A percentile compares a stretch with the other conserved stretches of the same genome.
These are phyloP conservation scores for Saksenaea oblongispora DNA, from an alignment of 371 early-diverging fungal species.

Conservation along the genomic window DNA sequence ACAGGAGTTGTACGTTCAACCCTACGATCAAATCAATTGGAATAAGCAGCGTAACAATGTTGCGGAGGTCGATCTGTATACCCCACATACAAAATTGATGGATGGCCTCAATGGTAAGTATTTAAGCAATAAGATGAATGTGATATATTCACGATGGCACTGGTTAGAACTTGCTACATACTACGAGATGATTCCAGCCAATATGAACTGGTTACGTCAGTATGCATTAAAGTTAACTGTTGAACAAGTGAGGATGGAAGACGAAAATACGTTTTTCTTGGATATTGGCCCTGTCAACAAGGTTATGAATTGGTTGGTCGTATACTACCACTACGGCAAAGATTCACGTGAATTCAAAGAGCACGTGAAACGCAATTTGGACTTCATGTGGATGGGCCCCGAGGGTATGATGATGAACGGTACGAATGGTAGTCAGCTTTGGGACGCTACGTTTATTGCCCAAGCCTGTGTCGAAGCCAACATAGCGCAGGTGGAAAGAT, in stretches of 20 bases:
- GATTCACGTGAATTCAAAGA: slow-evolving; percentile 77
- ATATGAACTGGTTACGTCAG: slow-evolving; percentile 60
- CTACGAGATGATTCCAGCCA: slow-evolving; percentile 64
- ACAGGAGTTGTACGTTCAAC: slow-evolving; percentile 83
- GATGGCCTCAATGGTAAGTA: slow-evolving; percentile 69
- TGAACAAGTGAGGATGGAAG: slow-evolving; percentile 84
- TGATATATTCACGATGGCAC: background rate
- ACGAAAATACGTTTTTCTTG: slow-evolving; percentile 86
- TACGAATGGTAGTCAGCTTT: slow-evolving; percentile 97
- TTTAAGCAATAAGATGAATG: background rate
- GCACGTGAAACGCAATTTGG: slow-evolving; percentile 74
- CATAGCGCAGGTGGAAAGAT: slow-evolving; percentile 69
- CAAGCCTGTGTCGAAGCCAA: slow-evolving; percentile 72
- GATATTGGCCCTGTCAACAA: slow-evolving; percentile 96
- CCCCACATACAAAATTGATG: slow-evolving; percentile 80
- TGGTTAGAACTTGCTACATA: slow-evolving; percentile 51
- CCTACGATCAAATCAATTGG: slow-evolving; percentile 89
- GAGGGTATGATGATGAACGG: slow-evolving; percentile 97
- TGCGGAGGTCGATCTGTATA: slow-evolving; percentile 80
- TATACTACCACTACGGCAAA: slow-evolving; percentile 85
- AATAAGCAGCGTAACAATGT: slow-evolving; percentile 79
- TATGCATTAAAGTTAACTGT: slow-evolving; percentile 76
- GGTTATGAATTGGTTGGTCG: slow-evolving; percentile 86
- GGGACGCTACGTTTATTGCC: slow-evolving; percentile 92
- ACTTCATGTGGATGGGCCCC: slow-evolving; percentile 88